Base-by-base conservation (phyloP, 164 flowering plant genomes). In the Paratinospora sagittata region DNA sequence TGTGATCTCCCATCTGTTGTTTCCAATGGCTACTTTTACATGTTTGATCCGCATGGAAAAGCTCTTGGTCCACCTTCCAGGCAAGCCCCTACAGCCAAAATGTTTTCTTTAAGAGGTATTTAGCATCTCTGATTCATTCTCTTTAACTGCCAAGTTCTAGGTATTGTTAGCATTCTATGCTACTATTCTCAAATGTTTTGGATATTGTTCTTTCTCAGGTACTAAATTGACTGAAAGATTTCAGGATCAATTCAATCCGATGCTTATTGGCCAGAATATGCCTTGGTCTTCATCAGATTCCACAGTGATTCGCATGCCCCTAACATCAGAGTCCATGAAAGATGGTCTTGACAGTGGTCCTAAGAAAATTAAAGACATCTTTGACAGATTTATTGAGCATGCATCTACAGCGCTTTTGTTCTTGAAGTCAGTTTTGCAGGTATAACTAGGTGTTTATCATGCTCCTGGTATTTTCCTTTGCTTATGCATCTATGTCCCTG, bases 281-380 rank as follows among this genome's bases (percentile, higher is more conserved):
- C 76, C 87, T 33, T 89, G 91, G 88, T 80, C 85, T 43, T 77
- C 83, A 58, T 71, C 82, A 36, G 86, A 89, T 76, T 85, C 88
- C 27, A 92, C 93, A 14, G 68, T 95, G 68, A 84, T 95, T 58
- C 94, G 99, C 73, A 87, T 95, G 97, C 97, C 99, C 71, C 79
- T 95, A 45, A 88, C 97, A 74, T 77, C 89, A 49, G 86, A 84
- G 67, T 86, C 77, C 80, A 79, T 89, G 86, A 79, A 81, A 77
- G 85, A 85, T 79, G 96, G 89, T 67, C 74, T 79, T 70, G 92
- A 85, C 49, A 39, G 67, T 76, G 91, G 90, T 68, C 66, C 70
- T 24, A 76, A 72, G 72, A 85, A 75, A 83, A 80, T 95, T 71
- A 78, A 80, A 57, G 77, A 76, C 73, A 77, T 87, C 27, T 81